A percentile compares a stretch with the other conserved stretches of the same genome.
These are phyloP conservation scores for Fusarium subtropicale DNA, from an alignment of 2,329 filamentous ascomycete genomes.

Conservation along the genomic window DNA sequence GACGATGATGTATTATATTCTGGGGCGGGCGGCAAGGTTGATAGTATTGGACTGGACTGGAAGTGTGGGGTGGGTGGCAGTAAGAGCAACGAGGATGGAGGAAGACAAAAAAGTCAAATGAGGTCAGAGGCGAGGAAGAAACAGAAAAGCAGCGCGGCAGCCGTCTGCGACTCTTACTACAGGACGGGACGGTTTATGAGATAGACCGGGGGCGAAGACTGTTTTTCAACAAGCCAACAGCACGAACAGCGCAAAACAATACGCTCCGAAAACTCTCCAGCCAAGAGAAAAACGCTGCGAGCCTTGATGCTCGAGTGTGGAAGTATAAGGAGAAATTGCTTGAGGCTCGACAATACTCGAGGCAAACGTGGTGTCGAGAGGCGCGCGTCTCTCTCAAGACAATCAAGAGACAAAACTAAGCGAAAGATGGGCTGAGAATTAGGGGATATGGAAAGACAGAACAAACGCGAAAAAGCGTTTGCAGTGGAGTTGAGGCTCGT, in stretches of 20 bases:
- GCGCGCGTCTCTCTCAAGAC: slow-evolving; percentile 26
- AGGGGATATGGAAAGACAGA: slow-evolving; percentile 29
- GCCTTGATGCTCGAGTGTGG: slow-evolving; percentile 20
- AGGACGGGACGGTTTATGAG: slow-evolving; percentile 37
- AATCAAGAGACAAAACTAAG: slow-evolving; percentile 25
- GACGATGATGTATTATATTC: slow-evolving; percentile 60
- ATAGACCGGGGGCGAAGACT: slow-evolving; percentile 40
- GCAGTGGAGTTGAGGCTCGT: slow-evolving; percentile 44
- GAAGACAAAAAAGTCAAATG: slow-evolving; percentile 52
- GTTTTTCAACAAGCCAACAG: slow-evolving; percentile 40
- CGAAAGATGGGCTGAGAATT: slow-evolving; percentile 29
- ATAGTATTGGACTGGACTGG: slow-evolving; percentile 38
- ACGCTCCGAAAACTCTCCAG: slow-evolving; percentile 22
- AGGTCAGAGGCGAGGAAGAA: slow-evolving; percentile 54
- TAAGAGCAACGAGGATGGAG: slow-evolving; percentile 43
- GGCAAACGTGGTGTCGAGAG: slow-evolving; percentile 22
- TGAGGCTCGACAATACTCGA: slow-evolving; percentile 28
- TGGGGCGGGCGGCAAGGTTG: slow-evolving; percentile 47
- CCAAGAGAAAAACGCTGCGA: slow-evolving; percentile 10
- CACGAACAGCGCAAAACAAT: slow-evolving; percentile 32
- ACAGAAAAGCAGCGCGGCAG: slow-evolving; percentile 40
- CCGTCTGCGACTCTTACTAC: slow-evolving; percentile 41
- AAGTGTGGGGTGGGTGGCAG: slow-evolving; percentile 48
- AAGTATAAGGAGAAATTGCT: slow-evolving; percentile 12
- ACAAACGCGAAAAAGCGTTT: slow-evolving; percentile 31